Evolutionary conservation across 2,329 filamentous ascomycete genomes (phyloP).

Genomic region (Fusarium phyllophilum): DNA sequence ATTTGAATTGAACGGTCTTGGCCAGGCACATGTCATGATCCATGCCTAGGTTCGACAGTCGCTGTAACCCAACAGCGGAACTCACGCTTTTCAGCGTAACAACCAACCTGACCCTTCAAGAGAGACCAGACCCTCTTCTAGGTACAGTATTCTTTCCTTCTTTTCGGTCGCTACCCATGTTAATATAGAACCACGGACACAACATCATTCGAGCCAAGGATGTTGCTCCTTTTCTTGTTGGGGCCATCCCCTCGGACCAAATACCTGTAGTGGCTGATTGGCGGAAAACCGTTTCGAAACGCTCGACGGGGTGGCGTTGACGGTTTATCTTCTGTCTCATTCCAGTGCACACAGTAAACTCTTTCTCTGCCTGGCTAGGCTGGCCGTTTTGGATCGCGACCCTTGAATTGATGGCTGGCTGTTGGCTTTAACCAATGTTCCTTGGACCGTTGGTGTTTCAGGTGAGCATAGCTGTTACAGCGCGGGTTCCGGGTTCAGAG

Average conservation of each 20-base stretch:
- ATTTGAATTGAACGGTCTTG: not conserved
- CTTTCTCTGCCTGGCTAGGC: not conserved
- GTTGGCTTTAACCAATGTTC: not conserved
- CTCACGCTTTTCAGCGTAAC: not conserved
- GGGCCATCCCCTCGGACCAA: constrained; percentile 7
- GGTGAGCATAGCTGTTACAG: constrained; percentile 35
- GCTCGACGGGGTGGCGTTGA: constrained; percentile 32
- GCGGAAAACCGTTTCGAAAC: constrained; percentile 45
- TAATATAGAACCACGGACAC: constrained; percentile 18
- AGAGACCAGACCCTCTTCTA: not conserved
- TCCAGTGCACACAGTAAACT: not conserved
- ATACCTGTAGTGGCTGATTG: constrained; percentile 29
- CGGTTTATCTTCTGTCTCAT: constrained; percentile 8
- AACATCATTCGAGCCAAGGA: constrained; percentile 35
- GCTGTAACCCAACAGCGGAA: not conserved
- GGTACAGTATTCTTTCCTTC: not conserved
- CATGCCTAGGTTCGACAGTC: constrained; percentile 6
- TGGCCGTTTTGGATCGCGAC: not conserved
- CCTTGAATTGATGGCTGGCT: not conserved
- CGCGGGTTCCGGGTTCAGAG: constrained; percentile 12
- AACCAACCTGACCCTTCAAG: not conserved
- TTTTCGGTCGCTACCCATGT: constrained; percentile 7
- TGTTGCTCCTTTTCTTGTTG: constrained; percentile 15
- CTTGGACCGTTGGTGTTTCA: constrained; percentile 30
- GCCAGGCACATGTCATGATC: constrained; percentile 12